A percentile compares a stretch with the other conserved stretches of the same genome.
phyloP scores from a whole-genome alignment of 208 protist species.

The Trypanosoma brucei region DNA sequence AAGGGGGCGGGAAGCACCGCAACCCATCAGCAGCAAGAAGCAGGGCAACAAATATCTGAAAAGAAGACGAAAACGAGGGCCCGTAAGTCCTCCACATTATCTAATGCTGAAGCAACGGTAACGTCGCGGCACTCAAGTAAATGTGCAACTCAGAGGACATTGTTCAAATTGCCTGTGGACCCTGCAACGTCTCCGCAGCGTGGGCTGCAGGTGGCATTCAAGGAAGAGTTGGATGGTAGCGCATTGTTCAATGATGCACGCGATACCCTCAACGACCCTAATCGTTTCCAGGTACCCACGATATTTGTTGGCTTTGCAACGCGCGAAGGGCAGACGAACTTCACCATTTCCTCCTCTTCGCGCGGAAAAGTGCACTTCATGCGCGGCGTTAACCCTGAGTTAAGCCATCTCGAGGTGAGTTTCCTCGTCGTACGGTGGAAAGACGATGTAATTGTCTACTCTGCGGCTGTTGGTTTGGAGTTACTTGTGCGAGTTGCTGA shows the following conservation, averaged over 20 bases:
- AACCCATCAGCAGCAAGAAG: no score
- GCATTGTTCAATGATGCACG: conserved; percentile 48
- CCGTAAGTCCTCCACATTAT: no score
- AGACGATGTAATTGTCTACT: conserved; percentile 62
- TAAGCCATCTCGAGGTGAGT: conserved; percentile 37
- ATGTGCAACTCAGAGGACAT: conserved; percentile 20
- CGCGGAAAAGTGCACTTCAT: conserved; percentile 31
- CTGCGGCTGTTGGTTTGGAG: conserved; percentile 25
- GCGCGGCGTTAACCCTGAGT: conserved; percentile 22
- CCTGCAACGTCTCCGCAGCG: not conserved
- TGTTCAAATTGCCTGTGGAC: conserved; percentile 38
- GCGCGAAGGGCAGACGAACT: conserved; percentile 27
- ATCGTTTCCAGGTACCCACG: conserved; percentile 80
- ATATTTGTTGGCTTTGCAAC: conserved; percentile 67
- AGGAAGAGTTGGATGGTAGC: conserved; percentile 28
- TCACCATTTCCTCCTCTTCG: conserved; percentile 33
- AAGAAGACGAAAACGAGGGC: not conserved
- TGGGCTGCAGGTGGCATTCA: conserved; percentile 25
- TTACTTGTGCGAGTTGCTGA: conserved; percentile 60
- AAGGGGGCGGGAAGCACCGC: no score
- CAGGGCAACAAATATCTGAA: not conserved
- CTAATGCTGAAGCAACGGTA: not conserved
- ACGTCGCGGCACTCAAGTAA: not conserved
- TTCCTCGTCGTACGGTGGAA: conserved; percentile 66
- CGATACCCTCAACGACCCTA: conserved; percentile 53